Conservation (phyloP, 108 stramenopile genomes). For the Nannochloropsis salina region DNA sequence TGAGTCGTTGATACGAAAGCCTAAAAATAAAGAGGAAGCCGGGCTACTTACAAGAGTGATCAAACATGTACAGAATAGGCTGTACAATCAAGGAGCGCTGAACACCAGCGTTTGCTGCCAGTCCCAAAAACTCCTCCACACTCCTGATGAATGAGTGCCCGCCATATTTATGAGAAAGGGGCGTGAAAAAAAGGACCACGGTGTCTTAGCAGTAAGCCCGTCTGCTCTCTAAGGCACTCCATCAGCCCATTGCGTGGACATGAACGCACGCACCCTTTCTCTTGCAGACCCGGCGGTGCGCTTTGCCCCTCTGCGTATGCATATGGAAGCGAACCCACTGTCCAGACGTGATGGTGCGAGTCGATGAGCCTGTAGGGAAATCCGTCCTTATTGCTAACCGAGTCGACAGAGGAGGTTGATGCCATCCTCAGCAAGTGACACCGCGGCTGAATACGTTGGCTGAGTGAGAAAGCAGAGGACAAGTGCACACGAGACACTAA, state of each 20-base stretch:
- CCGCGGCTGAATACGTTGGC: background rate
- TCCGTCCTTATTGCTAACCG: background rate
- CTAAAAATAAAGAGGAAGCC: background rate
- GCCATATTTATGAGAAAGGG: background rate
- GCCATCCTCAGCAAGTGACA: background rate
- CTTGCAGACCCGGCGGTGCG: conserved; percentile 14
- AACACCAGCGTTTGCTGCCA: background rate
- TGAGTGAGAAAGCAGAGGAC: background rate
- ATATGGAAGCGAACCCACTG: background rate
- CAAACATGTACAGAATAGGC: background rate
- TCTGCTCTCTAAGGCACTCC: too few species aligned
- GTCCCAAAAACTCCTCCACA: background rate
- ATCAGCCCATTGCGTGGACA: too few species aligned
- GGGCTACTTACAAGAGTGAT: background rate
- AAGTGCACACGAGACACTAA: background rate
- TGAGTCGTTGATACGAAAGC: background rate
- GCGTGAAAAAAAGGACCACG: background rate
- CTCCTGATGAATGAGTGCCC: background rate
- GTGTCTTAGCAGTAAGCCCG: too few species aligned
- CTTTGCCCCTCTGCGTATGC: background rate
- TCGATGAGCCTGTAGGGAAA: conserved; percentile 17
- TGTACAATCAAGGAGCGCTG: background rate
- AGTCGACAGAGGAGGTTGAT: background rate
- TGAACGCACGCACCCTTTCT: background rate
- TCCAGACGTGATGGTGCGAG: background rate